Conservation (phyloP, 2,329 filamentous ascomycete species). For the Aureobasidium musti region DNA sequence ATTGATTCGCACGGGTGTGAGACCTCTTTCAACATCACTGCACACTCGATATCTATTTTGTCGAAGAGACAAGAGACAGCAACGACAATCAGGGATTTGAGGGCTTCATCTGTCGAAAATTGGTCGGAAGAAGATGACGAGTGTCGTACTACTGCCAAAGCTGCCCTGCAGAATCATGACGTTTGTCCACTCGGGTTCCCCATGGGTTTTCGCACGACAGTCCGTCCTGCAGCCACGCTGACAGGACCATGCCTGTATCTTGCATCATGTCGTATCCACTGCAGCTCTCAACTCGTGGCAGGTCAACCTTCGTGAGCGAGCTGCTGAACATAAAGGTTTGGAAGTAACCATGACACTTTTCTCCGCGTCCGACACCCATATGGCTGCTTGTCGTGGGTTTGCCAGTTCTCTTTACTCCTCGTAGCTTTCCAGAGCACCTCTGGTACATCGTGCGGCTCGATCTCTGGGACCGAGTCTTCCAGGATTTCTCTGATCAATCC, state of each 20-base stretch:
- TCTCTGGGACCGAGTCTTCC: neutral
- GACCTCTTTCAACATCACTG: neutral
- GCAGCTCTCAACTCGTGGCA: slow-evolving; percentile 3
- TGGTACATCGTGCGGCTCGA: neutral
- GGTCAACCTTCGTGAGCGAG: neutral
- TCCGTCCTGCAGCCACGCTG: slow-evolving; percentile 18
- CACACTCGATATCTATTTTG: neutral
- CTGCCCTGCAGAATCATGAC: slow-evolving; percentile 21
- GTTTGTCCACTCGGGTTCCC: slow-evolving; percentile 16
- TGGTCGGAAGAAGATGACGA: neutral
- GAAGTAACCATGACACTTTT: neutral
- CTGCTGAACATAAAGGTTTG: neutral
- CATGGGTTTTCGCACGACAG: neutral
- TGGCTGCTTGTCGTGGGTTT: neutral
- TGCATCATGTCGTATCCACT: slow-evolving; percentile 8
- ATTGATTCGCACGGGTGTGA: neutral
- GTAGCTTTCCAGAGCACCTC: neutral
- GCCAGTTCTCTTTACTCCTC: neutral
- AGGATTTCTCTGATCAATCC: neutral
- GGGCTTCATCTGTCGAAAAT: too few relatives aligned
- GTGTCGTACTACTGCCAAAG: neutral
- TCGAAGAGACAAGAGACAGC: too few relatives aligned
- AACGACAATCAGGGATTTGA: too few relatives aligned
- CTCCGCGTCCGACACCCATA: neutral
- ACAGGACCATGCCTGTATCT: slow-evolving; percentile 24